Conservation (phyloP, 2,329 filamentous ascomycete genomes). For the Colletotrichum gloeosporioides region DNA sequence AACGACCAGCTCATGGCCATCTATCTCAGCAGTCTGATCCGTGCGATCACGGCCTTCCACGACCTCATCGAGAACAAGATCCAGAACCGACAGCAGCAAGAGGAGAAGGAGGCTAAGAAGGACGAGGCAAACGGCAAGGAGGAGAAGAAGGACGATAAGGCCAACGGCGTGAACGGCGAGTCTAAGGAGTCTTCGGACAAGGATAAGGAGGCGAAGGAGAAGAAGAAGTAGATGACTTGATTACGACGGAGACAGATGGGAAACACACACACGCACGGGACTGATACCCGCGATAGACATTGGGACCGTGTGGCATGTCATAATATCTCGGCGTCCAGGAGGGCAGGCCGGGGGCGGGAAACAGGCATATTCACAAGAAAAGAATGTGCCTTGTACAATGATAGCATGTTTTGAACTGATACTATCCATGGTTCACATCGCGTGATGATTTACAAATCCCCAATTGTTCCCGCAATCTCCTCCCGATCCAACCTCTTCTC, state of each 20-base stretch:
- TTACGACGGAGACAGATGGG: not conserved
- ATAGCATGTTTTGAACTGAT: slow-evolving; percentile 19
- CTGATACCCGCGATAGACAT: slow-evolving; percentile 21
- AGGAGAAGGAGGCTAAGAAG: slow-evolving; percentile 91
- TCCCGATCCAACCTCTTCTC: slow-evolving; percentile 61
- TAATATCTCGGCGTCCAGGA: slow-evolving; percentile 22
- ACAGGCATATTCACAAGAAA: slow-evolving; percentile 13
- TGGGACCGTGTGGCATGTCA: slow-evolving; percentile 17
- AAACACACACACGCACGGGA: not conserved
- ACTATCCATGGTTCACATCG: not conserved
- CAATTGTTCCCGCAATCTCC: slow-evolving; percentile 76
- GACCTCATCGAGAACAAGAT: slow-evolving; percentile 99
- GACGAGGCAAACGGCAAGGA: slow-evolving; percentile 67
- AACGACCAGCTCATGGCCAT: slow-evolving; percentile 99
- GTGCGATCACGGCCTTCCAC: slow-evolving; percentile 98
- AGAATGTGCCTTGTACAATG: slow-evolving; percentile 21
- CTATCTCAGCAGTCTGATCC: slow-evolving; percentile 94
- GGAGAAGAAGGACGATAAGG: slow-evolving; percentile 59
- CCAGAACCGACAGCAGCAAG: slow-evolving; percentile 95
- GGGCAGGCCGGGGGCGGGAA: slow-evolving; percentile 6
- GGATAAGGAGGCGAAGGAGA: slow-evolving; percentile 59
- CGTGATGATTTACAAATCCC: slow-evolving; percentile 35
- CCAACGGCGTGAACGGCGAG: slow-evolving; percentile 44
- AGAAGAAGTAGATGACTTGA: slow-evolving; percentile 41
- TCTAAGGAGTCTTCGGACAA: slow-evolving; percentile 55